Percentiles rank a stretch among this genome's conserved stretches.
These are phyloP conservation scores for Pythium myriotylum DNA, from an alignment of 352 stramenopile species.

Conservation along the genomic window DNA sequence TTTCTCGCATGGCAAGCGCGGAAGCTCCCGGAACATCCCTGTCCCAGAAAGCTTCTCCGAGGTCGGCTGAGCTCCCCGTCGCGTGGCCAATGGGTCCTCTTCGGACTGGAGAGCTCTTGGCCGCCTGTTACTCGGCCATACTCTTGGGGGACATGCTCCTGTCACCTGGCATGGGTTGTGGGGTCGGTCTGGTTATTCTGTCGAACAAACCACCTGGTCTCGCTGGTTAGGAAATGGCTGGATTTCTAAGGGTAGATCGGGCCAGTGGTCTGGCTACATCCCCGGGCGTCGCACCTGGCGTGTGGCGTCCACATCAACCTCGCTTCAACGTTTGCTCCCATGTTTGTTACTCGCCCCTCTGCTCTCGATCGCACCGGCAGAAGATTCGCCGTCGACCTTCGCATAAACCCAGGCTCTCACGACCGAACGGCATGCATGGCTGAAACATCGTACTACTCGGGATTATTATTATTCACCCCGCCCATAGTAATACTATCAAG, in stretches of 20 bases:
- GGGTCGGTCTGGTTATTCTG: background rate
- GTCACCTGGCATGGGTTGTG: conserved; percentile 2
- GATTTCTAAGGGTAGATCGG: background rate
- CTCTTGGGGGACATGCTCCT: conserved; percentile 12
- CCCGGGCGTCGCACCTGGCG: background rate
- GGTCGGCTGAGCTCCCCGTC: no score
- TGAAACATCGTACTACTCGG: no score
- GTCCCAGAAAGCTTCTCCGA: no score
- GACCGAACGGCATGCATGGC: background rate
- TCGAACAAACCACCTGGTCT: no score
- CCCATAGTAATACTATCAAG: background rate
- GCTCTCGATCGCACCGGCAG: no score
- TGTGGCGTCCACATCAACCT: conserved; percentile 1
- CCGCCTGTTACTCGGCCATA: conserved; percentile 4
- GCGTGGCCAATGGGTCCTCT: no score
- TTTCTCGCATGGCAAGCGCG: no score
- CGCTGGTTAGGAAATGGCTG: conserved; percentile 2
- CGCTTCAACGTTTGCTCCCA: conserved; percentile 5
- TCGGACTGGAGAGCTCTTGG: no score
- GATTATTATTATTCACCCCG: no score
- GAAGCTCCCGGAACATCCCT: no score
- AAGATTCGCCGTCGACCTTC: conserved; percentile 1
- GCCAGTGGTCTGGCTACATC: background rate
- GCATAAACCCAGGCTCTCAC: background rate
- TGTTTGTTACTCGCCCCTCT: conserved; percentile 11